Evolutionary conservation across 345 rosid species (phyloP), one percentile per base, ranked within the genome.

Genomic region (Arabidopsis suecica): DNA sequence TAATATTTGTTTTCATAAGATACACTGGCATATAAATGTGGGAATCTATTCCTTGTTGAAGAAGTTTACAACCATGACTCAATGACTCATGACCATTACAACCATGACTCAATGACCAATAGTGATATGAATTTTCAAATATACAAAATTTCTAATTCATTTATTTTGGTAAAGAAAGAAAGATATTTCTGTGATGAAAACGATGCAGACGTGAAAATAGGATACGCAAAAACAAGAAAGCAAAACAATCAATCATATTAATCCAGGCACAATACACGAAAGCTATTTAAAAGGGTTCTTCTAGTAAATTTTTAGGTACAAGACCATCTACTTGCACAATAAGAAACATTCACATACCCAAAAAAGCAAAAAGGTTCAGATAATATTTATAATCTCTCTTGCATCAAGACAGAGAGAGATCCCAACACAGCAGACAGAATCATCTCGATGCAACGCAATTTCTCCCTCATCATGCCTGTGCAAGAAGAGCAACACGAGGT

Each of bases 381-480:
- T 25, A 57, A 36, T 75, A 59, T 67, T 67, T 67, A 59, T 75
- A 67, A 67, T 38, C 54, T 49, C 62, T 49, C 55, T 60, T 68
- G 73, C 79, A 75, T 66, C 72, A 56, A 54, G 23, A 57, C 12
- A 32, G 22, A 55, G 60, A 55, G 60, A 14, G 13, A 56, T 56
- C 23, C 77, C 49, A 45, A 9, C 48, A 45, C 59, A 20, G 41
- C 68, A 40, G 44, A 16, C 12, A 30, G 37, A 58, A 59, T 30
- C 53, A 67, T 49, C 61, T 59, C 9, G 68, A 75, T 75, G 68
- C 73, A 32, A 18, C 18, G 11, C 59, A 28, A 23, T 18, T n/a
- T 66, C 40, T 66, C 40, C 50, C 5, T 49, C 63, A 68, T 77
- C 64, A 77, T 0, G 80, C 80, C 80, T 73, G 9, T 18, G n/a